Evolutionary conservation across 208 protist genomes (phyloP).

Genomic region (Trypanosoma mega): DNA sequence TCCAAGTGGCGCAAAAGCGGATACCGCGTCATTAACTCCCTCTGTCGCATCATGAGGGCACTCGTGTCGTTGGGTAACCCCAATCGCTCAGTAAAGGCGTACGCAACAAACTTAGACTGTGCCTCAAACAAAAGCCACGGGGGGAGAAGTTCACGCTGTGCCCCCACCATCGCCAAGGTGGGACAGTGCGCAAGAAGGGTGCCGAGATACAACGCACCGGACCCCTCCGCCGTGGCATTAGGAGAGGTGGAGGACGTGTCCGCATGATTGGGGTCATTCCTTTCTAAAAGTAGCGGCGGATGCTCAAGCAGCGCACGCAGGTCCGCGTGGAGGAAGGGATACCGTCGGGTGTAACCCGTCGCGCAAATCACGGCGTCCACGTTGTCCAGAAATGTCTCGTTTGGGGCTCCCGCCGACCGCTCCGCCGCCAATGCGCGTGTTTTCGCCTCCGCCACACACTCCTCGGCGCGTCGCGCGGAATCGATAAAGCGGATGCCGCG

Average conservation of each 20-base stretch:
- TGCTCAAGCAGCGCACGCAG: constrained; percentile 62
- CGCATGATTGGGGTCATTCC: too few relatives aligned
- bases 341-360: constrained; percentile 73
- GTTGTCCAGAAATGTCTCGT: constrained; percentile 58
- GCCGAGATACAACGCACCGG: constrained; percentile 71
- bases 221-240: not conserved
- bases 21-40: constrained; percentile 33
- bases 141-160: constrained; percentile 73
- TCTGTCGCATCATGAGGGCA: constrained; percentile 34
- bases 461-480: constrained; percentile 14
- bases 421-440: constrained; percentile 2
- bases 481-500: constrained; percentile 55
- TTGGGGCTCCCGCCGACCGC: not conserved
- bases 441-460: constrained; percentile 40
- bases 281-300: constrained; percentile 22
- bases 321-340: constrained; percentile 72
- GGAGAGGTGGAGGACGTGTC: too few relatives aligned
- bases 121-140: constrained; percentile 86
- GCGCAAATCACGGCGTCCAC: constrained; percentile 81
- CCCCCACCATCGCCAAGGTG: constrained; percentile 77
- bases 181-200: constrained; percentile 57
- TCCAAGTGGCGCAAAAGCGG: constrained; percentile 43
- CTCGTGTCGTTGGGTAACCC: constrained; percentile 34
- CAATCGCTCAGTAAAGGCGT: constrained; percentile 72
- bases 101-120: constrained; percentile 78